Evolutionary conservation across 2,329 filamentous ascomycete genomes (phyloP), one percentile per base, ranked within the genome.

Genomic region (Fusarium pseudonygamai): DNA sequence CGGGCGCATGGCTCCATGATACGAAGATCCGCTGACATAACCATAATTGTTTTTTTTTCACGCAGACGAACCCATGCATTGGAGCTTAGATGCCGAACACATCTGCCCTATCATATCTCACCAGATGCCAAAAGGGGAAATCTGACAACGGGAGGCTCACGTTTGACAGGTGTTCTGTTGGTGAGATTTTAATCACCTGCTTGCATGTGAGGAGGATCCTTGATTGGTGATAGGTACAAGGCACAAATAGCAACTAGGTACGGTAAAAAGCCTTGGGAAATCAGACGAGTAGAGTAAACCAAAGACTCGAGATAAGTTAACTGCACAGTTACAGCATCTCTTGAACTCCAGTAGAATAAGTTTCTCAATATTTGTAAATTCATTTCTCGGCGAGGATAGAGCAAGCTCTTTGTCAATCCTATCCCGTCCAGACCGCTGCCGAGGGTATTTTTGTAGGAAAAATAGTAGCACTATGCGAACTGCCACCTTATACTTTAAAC

Each of bases 401-500:
- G 24, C 49, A 71, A 46, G 56, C 24, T 60, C 56, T 64, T 57
- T 42, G n/a, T 62, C 47, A 34, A 56, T 55, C 34, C 30, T 67
- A 61, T 49, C 60, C 39, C 46, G 45, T 55, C 65, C 53, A 55
- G 52, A 67, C 50, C 40, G 58, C 43, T 47, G 43, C 67, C 37
- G 50, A 50, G 53, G 52, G 67, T 73, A 72, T 69, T 65, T 73
- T 59, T 46, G 34, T 60, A 47, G 22, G 68, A 53, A 36, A 68
- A 74, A 71, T 66, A 45, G 59, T 60, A 53, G 34, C 67, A 55
- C 62, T 52, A 45, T 40, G 30, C 32, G 53, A 20, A 66, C 32
- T 40, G 49, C 20, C 49, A 47, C 50, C 53, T 39, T 62, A 37
- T 61, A 42, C 39, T 40, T 37, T 58, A n/a, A 42, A 42, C 52